Base-by-base conservation (phyloP, 148 eudicot species). In the Rhododendron williamsianum region DNA sequence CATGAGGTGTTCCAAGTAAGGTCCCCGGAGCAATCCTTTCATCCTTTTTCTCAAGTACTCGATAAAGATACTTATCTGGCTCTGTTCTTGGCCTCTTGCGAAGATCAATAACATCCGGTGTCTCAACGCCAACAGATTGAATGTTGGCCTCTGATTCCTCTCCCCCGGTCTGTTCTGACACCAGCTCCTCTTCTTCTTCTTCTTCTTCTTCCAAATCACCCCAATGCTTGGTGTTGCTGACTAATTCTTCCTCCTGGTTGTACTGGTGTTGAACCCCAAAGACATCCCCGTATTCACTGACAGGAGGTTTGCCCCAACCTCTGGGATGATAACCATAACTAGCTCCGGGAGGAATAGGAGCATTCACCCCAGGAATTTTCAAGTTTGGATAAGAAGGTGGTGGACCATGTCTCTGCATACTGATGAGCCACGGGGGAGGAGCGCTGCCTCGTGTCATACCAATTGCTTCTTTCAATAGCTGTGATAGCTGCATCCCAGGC, bases 131-230 rank as follows among this genome's bases (percentile, higher is more conserved):
- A 60, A 93, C 95, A 18, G 98, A 96, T 76, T 92, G 93, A 82
- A 93, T 92, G 46, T 97, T 97, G 87, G 89, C 98, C 78, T 93
- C 95, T 82, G 93, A 79, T 74, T 94, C 96, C 71, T 92, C 96
- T 78, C 93, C 98, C 71, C 89, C 94, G 21, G 16, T 52, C 43
- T 41, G 43, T 41, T 41, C 43, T 41, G 43, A 41, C 43, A 41
- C 43, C 58, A 12, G 58, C 49, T 94, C 95, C 41, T 94, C 98
- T 72, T 93, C 98, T 60, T 94, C 76, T 60, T 94, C 76, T 92
- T 95, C 95, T 81, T 95, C 95, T 81, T 95, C 97, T 89, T 95
- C 98, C 90, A 95, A 86, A 85, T 95, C 97, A 84, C 98, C 98
- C 98, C 98, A 94, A 82, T 93, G 98, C 88, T 93, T 93, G 25